Evolutionary conservation across 176 grass and related monocot species (phyloP).

Genomic region (Aechmea fasciata): DNA sequence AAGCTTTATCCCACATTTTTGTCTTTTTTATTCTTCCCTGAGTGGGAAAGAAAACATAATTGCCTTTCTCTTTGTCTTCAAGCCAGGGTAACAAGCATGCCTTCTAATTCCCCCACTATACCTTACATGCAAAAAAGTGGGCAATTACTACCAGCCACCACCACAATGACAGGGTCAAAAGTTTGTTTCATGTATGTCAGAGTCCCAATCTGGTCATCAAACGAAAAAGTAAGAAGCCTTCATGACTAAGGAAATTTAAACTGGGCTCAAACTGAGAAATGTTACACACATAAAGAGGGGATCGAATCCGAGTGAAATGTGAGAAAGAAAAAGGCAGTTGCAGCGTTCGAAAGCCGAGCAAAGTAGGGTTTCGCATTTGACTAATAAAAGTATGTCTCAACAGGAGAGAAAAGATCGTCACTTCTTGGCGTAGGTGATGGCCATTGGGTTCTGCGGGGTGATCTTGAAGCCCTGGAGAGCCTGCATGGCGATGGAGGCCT

Average conservation of each 20-base stretch:
- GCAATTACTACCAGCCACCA: constrained; percentile 24
- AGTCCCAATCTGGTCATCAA: no score
- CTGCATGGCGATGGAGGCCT: constrained; percentile 76
- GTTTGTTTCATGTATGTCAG: not conserved
- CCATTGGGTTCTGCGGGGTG: constrained; percentile 78
- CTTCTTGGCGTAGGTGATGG: constrained; percentile 77
- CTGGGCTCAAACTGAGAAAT: no score
- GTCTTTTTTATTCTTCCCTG: constrained; percentile 23
- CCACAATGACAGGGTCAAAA: constrained; percentile 27
- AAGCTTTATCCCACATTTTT: constrained; percentile 22
- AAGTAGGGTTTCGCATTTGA: not conserved
- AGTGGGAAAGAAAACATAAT: constrained; percentile 40
- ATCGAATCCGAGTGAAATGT: not conserved
- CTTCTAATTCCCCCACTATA: constrained; percentile 24
- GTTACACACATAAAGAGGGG: no score
- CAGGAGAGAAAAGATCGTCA: constrained; percentile 19
- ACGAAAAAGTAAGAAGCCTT: not conserved
- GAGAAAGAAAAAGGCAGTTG: not conserved
- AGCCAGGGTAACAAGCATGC: constrained; percentile 39
- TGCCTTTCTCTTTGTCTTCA: constrained; percentile 51
- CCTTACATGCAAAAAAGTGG: constrained; percentile 17
- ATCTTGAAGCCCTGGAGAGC: constrained; percentile 97
- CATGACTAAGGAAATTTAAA: not conserved
- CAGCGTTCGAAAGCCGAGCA: not conserved
- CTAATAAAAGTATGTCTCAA: not conserved